Evolutionary conservation across 106 monocot species (phyloP).

Genomic region (Posidonia australis): DNA sequence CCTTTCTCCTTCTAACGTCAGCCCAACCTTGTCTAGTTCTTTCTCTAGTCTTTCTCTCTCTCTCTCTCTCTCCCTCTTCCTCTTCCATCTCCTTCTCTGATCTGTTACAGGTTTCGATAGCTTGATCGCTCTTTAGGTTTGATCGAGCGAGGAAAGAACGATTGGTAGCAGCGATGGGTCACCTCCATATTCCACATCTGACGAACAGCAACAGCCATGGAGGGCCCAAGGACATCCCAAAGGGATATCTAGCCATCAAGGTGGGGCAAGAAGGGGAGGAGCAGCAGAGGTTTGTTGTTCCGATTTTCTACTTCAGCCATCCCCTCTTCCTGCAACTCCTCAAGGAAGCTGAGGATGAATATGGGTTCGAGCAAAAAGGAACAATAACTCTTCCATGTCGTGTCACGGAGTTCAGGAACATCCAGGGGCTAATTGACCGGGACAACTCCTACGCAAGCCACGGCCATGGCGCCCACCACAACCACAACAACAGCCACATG

Average conservation of each 20-base stretch:
- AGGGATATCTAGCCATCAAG: conserved; percentile 14
- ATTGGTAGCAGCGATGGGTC: too few species aligned
- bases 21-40: too few species aligned
- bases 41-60: background rate
- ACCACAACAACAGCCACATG: background rate
- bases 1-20: conserved; percentile 37
- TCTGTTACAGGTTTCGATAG: too few species aligned
- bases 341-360: conserved; percentile 14
- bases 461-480: background rate
- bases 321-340: conserved; percentile 14
- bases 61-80: background rate
- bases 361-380: conserved; percentile 18
- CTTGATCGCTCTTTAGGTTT: too few species aligned
- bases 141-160: too few species aligned
- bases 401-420: conserved; percentile 8
- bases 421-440: conserved; percentile 9
- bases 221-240: conserved; percentile 5
- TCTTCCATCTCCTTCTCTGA: background rate
- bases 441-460: background rate
- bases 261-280: conserved; percentile 16
- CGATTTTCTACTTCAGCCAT: conserved; percentile 10
- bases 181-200: too few species aligned
- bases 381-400: conserved; percentile 12
- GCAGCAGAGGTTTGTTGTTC: conserved; percentile 12
- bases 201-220: background rate